A percentile compares a stretch with the other conserved stretches of the same genome.
These are phyloP conservation scores for Bolboschoenoplectus hybrid DNA, from an alignment of 202 grass and related monocot species.

Conservation along the genomic window DNA sequence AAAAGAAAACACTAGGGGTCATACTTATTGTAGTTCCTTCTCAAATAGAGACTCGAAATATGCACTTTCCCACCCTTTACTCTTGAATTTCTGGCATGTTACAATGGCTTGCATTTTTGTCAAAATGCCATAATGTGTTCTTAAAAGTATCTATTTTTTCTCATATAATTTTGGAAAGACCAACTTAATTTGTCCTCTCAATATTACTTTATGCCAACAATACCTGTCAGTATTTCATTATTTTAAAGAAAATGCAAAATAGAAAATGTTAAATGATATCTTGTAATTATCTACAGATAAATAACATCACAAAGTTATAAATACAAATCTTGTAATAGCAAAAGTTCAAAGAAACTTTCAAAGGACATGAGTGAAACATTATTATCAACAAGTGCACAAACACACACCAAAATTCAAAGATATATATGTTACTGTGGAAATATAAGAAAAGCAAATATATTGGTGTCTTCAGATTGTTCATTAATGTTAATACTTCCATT, in stretches of 20 bases:
- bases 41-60: too few relatives aligned
- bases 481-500: neutral
- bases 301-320: neutral
- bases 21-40: too few relatives aligned
- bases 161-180: too few relatives aligned
- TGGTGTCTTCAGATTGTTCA: neutral
- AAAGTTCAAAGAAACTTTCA: neutral
- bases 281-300: neutral
- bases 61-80: too few relatives aligned
- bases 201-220: neutral
- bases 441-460: neutral
- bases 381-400: neutral
- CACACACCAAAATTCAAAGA: neutral
- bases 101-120: too few relatives aligned
- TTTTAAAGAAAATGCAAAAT: neutral
- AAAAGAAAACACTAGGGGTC: too few relatives aligned
- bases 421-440: neutral
- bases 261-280: neutral
- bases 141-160: too few relatives aligned
- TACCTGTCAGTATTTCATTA: neutral
- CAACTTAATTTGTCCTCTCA: too few relatives aligned
- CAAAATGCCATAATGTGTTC: too few relatives aligned
- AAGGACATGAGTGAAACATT: neutral
- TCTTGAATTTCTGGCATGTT: too few relatives aligned
- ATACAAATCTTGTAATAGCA: too few relatives aligned